Evolutionary conservation across 2,329 filamentous ascomycete genomes (phyloP).

Genomic region (Trichoderma sp.): DNA sequence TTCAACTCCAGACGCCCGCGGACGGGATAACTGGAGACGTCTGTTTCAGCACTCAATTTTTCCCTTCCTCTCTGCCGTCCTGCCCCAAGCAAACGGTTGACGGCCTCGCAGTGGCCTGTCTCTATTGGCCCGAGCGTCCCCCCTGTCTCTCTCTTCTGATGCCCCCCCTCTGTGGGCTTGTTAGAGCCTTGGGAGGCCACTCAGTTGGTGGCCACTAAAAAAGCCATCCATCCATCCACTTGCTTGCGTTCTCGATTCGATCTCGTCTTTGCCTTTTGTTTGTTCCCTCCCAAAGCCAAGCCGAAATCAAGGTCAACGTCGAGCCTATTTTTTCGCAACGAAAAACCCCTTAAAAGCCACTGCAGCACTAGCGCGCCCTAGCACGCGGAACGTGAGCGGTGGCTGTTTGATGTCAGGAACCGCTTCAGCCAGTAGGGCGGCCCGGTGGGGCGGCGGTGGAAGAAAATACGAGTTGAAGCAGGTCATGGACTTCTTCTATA

Average conservation of each 20-base stretch:
- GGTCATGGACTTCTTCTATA: background rate
- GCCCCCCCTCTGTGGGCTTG: slow-evolving; percentile 17
- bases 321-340: slow-evolving; percentile 25
- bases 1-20: slow-evolving; percentile 11
- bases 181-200: background rate
- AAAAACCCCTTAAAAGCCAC: slow-evolving; percentile 24
- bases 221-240: too few relatives aligned
- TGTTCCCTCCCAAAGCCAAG: background rate
- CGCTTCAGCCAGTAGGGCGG: slow-evolving; percentile 1
- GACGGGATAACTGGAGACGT: slow-evolving; percentile 11
- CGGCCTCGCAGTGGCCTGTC: background rate
- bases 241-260: too few relatives aligned
- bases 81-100: background rate
- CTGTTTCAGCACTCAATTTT: slow-evolving; percentile 21
- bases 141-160: slow-evolving; percentile 2
- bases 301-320: background rate
- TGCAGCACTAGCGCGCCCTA: slow-evolving; percentile 26
- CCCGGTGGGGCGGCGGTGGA: slow-evolving; percentile 1
- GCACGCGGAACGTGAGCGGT: slow-evolving; percentile 16
- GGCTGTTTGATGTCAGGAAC: slow-evolving; percentile 23
- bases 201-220: slow-evolving; percentile 11
- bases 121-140: slow-evolving; percentile 4
- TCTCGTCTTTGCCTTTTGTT: background rate
- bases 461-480: slow-evolving; percentile 19
- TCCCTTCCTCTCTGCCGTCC: background rate